Percentiles rank a stretch among this genome's conserved stretches.
phyloP scores from a whole-genome alignment of 371 early-diverging fungal species.

The Mycotypha africana region DNA sequence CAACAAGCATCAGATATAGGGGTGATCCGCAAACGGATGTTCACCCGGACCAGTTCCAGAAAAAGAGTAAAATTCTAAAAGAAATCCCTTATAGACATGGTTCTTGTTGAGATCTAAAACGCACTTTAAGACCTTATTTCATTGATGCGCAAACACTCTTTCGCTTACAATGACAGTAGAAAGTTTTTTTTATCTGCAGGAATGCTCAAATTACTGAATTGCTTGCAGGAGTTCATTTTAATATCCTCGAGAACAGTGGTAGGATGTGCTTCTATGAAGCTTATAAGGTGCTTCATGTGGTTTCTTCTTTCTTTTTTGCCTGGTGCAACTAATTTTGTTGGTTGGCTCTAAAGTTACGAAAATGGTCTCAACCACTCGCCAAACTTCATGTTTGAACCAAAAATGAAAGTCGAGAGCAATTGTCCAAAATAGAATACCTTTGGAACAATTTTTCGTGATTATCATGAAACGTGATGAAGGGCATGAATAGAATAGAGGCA shows the following conservation, averaged over 20 bases:
- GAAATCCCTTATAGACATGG: slow-evolving; percentile 5
- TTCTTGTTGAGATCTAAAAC: slow-evolving; percentile 5
- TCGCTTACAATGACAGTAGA: slow-evolving; percentile 6
- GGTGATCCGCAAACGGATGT: too few relatives aligned
- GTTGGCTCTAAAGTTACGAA: slow-evolving; percentile 5
- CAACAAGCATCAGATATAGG: too few relatives aligned
- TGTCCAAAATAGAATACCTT: too few relatives aligned
- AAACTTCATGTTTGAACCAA: too few relatives aligned
- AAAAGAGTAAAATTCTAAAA: slow-evolving; percentile 5
- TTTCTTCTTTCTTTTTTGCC: slow-evolving; percentile 6
- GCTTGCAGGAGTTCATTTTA: slow-evolving; percentile 6
- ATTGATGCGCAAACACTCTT: slow-evolving; percentile 7
- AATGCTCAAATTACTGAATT: slow-evolving; percentile 7
- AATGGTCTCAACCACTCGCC: too few relatives aligned
- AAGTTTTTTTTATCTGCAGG: slow-evolving; percentile 7
- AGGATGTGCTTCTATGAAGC: slow-evolving; percentile 6
- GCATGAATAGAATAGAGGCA: too few relatives aligned
- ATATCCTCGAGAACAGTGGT: slow-evolving; percentile 7
- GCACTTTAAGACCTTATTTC: slow-evolving; percentile 4
- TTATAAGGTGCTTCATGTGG: slow-evolving; percentile 7
- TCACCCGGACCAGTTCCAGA: slow-evolving; percentile 5
- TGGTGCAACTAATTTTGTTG: slow-evolving; percentile 6
- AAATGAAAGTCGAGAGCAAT: too few relatives aligned
- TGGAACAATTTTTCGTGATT: too few relatives aligned
- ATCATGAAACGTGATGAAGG: too few relatives aligned